Conservation (phyloP, 2,329 filamentous ascomycete genomes). For the Xylaria sp. region DNA sequence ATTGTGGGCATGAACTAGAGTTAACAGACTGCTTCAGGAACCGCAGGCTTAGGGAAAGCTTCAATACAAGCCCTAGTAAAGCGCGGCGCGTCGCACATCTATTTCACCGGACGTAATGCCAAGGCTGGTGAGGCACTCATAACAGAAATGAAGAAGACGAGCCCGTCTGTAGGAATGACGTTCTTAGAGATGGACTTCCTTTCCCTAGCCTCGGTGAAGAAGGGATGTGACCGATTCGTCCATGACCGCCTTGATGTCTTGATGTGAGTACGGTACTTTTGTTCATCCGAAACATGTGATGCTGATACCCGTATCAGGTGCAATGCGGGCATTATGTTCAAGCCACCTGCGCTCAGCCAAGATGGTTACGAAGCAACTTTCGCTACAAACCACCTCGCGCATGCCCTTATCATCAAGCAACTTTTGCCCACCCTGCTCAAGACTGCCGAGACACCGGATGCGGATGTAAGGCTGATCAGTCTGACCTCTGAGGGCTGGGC, state of each 20-base stretch:
- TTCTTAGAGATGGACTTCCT: conserved; percentile 51
- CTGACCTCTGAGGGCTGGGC: conserved; percentile 35
- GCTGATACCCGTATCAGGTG: conserved; percentile 30
- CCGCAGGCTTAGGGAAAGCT: conserved; percentile 50
- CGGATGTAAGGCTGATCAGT: conserved; percentile 38
- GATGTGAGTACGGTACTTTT: conserved; percentile 35
- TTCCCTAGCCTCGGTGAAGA: conserved; percentile 46
- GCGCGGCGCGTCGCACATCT: conserved; percentile 56
- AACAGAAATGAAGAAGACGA: conserved; percentile 40
- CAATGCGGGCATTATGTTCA: conserved; percentile 52
- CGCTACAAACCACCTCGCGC: conserved; percentile 53
- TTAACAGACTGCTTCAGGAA: conserved; percentile 33
- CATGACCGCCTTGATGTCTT: conserved; percentile 51
- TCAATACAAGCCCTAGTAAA: conserved; percentile 48
- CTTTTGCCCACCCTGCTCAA: conserved; percentile 38
- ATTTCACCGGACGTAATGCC: conserved; percentile 56
- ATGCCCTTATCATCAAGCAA: conserved; percentile 48
- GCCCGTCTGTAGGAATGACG: conserved; percentile 27
- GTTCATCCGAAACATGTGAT: background rate
- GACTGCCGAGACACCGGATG: conserved; percentile 30
- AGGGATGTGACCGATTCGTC: conserved; percentile 41
- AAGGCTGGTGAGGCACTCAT: conserved; percentile 51
- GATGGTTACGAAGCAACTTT: conserved; percentile 55
- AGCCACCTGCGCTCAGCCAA: conserved; percentile 42
- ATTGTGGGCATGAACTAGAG: background rate